Base-by-base conservation (phyloP, 352 stramenopile genomes). In the Globisporangium paroecandrum region DNA sequence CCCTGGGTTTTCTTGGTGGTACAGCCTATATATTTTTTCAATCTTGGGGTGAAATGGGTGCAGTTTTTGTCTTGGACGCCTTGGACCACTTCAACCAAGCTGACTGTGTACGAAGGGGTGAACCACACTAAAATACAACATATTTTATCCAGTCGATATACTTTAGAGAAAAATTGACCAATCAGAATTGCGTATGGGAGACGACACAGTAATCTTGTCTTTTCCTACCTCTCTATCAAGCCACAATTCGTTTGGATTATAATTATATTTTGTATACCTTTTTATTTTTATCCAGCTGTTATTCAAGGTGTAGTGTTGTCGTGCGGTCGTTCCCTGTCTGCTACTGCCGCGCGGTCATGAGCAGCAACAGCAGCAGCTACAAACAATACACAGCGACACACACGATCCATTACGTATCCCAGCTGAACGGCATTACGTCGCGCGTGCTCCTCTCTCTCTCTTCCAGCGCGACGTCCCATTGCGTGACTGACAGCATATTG, bases 291-390 rank as follows among this genome's bases (percentile, higher is more conserved):
- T 0, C 0, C 1, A 24, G 43, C 18, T 22, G 10, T 51, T 58
- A 58, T 22, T n/a, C 9, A 34, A 58, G 51, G 51, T n/a, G 51
- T 34, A 58, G 51, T 22, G 12, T 32, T 58, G 51, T 58, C 25
- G 53, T 58, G 51, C 25, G 25, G 24, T 58, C 25, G 53, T 58
- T 58, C 25, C 24, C 25, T 58, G 24, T 58, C 51, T 58, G 27
- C 13, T 58, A 25, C 53, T 58, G 53, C 53, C 53, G 53, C 53
- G 53, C 53, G 53, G 25, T 58, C 53, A 32, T 51, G 43, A 51
- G 43, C 43, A 51, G 13, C 25, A 32, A 4, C 29, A 32, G 13
- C 25, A 32, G 29, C 29, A 32, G 29, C 29, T 32, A 32, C 29
- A 32, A 32, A 49, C 53, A 58, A 58, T 38, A 38, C 24, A 29